These are phyloP conservation scores for Candida orba DNA, from an alignment of 805 yeast species.

Conservation along the genomic window DNA sequence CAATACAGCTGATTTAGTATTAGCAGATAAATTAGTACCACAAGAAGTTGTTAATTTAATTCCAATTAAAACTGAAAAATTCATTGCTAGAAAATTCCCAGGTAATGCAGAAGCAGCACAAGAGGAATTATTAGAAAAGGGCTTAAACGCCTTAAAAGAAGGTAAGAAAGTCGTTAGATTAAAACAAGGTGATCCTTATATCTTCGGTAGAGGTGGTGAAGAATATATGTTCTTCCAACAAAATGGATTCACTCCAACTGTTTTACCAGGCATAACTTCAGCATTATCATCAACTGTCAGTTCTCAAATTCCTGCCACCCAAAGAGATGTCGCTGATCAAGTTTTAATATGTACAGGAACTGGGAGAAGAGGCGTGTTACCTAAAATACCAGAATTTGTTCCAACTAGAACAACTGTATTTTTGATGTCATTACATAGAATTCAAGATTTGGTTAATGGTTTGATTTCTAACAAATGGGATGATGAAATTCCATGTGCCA, in stretches of 20 bases:
- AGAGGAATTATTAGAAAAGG: conserved; percentile 68
- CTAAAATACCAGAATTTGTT: conserved; percentile 69
- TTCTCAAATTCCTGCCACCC: conserved; percentile 84
- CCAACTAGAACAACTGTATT: conserved; percentile 74
- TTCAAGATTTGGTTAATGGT: conserved; percentile 40
- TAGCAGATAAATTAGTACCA: conserved; percentile 92
- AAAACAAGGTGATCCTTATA: conserved; percentile 96
- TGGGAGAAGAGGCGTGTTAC: conserved; percentile 79
- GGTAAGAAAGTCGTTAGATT: conserved; percentile 81
- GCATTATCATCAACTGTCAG: conserved; percentile 83
- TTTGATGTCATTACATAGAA: conserved; percentile 82
- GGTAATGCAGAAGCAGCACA: conserved; percentile 96
- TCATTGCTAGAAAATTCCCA: conserved; percentile 90
- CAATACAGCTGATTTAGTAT: conserved; percentile 69
- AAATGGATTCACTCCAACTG: conserved; percentile 65
- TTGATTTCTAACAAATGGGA: conserved; percentile 61
- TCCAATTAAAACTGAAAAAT: conserved; percentile 67
- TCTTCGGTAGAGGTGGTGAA: conserved; percentile 95
- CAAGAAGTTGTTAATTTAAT: conserved; percentile 75
- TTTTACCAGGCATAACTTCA: conserved; percentile 84
- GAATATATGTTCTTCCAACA: conserved; percentile 63
- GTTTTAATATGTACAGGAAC: conserved; percentile 92
- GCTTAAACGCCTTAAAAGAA: conserved; percentile 51
- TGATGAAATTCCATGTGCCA: conserved; percentile 64
- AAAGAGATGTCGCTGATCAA: conserved; percentile 87